These are phyloP conservation scores for Pouteria glomerata DNA, from an alignment of 148 eudicot species.

Conservation along the genomic window DNA sequence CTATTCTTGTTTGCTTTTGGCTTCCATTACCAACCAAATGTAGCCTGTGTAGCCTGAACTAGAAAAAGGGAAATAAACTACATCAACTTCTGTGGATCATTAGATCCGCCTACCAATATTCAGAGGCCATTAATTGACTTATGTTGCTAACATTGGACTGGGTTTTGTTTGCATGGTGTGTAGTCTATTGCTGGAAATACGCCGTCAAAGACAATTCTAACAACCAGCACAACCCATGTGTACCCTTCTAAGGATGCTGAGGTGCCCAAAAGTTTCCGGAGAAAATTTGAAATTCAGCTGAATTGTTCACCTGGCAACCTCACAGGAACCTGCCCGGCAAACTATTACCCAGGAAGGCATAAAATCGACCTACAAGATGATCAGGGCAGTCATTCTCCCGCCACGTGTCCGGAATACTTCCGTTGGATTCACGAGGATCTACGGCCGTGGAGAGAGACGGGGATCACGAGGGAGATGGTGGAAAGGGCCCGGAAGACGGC, in stretches of 20 bases:
- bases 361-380: slow-evolving; percentile 23
- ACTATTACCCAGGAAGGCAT: slow-evolving; percentile 42
- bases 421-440: slow-evolving; percentile 83
- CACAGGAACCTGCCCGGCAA: slow-evolving; percentile 55
- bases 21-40: no score
- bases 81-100: no score
- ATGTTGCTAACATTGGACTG: no score
- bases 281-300: slow-evolving; percentile 37
- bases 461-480: slow-evolving; percentile 60
- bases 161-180: slow-evolving; percentile 20
- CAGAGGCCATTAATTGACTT: no score
- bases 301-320: slow-evolving; percentile 37
- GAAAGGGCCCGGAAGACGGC: slow-evolving; percentile 60
- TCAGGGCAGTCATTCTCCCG: slow-evolving; percentile 28
- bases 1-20: no score
- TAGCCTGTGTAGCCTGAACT: no score
- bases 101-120: no score
- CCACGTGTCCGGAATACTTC: slow-evolving; percentile 68
- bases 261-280: slow-evolving; percentile 16
- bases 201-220: slow-evolving; percentile 18
- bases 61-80: no score
- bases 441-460: slow-evolving; percentile 65
- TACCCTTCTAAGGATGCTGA: background rate
- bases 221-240: background rate
- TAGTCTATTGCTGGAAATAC: slow-evolving; percentile 39